Evolutionary conservation across 1,284 basidiomycete species (phyloP).

Genomic region (Cystobasidium pallidum): DNA sequence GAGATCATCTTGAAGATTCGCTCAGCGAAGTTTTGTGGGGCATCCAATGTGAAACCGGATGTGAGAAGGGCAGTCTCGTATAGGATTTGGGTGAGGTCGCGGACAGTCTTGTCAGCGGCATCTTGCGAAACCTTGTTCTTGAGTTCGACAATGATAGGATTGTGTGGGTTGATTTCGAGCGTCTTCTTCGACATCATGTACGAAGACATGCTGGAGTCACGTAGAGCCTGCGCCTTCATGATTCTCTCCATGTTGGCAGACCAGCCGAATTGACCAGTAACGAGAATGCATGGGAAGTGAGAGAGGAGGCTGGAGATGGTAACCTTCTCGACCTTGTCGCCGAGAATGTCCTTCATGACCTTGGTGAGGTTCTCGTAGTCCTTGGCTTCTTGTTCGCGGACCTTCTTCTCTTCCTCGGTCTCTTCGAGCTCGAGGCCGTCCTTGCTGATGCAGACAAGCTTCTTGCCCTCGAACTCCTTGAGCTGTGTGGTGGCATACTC

Average conservation of each 20-base stretch:
- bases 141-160: conserved; percentile 95
- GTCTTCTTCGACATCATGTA: conserved; percentile 99
- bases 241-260: conserved; percentile 99
- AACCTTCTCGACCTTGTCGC: conserved; percentile 99
- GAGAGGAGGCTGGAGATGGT: conserved; percentile 96
- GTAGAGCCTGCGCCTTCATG: conserved; percentile 99
- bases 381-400: conserved; percentile 82
- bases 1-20: conserved; percentile 98
- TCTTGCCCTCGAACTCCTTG: conserved; percentile 99
- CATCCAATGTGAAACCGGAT: conserved; percentile 81
- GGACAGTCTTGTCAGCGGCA: conserved; percentile 97
- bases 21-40: conserved; percentile 91
- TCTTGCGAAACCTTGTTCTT: conserved; percentile 93
- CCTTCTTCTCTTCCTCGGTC: conserved; percentile 95
- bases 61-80: conserved; percentile 91
- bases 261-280: conserved; percentile 99
- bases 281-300: conserved; percentile 93
- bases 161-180: conserved; percentile 91
- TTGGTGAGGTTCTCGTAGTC: conserved; percentile 89
- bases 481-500: conserved; percentile 97
- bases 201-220: conserved; percentile 97
- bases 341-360: conserved; percentile 96
- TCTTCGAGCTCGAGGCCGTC: conserved; percentile 99
- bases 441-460: conserved; percentile 97
- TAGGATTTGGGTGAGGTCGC: conserved; percentile 90